phyloP scores from a whole-genome alignment of 768 basidiomycete species.

The Cystobasidiopsis lactophilus region DNA sequence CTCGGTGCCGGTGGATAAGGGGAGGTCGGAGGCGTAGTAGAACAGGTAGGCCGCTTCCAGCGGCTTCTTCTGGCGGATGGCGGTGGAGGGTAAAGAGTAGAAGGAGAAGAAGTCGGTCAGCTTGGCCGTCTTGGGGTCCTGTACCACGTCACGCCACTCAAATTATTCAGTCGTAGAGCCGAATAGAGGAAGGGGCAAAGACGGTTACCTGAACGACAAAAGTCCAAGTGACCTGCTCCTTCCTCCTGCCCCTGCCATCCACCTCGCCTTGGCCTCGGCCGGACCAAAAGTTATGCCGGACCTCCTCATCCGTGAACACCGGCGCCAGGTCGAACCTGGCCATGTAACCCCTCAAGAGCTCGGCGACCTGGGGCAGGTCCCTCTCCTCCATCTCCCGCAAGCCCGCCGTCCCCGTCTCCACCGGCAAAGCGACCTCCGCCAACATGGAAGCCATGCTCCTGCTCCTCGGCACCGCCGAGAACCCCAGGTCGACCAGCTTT shows the following conservation, averaged over 20 bases:
- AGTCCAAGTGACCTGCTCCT: slow-evolving; percentile 77
- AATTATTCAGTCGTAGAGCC: background rate
- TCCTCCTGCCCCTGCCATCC: slow-evolving; percentile 34
- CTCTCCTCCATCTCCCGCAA: slow-evolving; percentile 69
- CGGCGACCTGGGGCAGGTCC: slow-evolving; percentile 48
- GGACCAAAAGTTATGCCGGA: slow-evolving; percentile 67
- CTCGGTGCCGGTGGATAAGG: slow-evolving; percentile 12
- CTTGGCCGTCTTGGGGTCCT: slow-evolving; percentile 60
- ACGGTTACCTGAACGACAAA: slow-evolving; percentile 72
- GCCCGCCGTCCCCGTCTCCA: slow-evolving; percentile 30
- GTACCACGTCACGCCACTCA: background rate
- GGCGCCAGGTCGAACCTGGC: slow-evolving; percentile 64
- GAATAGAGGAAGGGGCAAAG: background rate
- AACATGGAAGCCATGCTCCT: slow-evolving; percentile 85
- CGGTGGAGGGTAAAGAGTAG: slow-evolving; percentile 83
- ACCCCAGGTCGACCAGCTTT: slow-evolving; percentile 74
- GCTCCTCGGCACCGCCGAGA: slow-evolving; percentile 63
- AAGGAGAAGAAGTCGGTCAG: slow-evolving; percentile 95
- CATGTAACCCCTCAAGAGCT: slow-evolving; percentile 57
- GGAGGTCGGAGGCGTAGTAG: slow-evolving; percentile 74
- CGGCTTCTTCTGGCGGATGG: slow-evolving; percentile 33
- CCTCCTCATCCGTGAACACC: slow-evolving; percentile 49
- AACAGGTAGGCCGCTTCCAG: slow-evolving; percentile 85
- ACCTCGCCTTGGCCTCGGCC: slow-evolving; percentile 44
- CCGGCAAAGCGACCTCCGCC: slow-evolving; percentile 44